Evolutionary conservation across 345 rosid genomes (phyloP).

Genomic region (Eucalyptus pauciflora): DNA sequence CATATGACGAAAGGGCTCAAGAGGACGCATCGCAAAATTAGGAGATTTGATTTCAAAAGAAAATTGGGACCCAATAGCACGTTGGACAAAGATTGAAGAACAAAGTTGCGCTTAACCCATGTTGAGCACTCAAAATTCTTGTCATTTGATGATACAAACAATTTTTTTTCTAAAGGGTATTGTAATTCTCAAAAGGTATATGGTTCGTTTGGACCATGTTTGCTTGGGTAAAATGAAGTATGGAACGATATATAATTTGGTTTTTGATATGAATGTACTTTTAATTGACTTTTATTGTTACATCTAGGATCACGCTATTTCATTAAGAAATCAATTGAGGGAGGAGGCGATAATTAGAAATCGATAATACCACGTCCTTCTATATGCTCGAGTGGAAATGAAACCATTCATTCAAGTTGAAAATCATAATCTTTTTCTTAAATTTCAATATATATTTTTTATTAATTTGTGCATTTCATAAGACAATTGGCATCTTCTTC

Average conservation of each 20-base stretch:
- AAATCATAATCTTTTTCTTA: not conserved
- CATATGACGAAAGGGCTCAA: not conserved
- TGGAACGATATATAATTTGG: rapidly evolving
- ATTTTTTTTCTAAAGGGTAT: not conserved
- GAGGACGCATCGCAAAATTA: not conserved
- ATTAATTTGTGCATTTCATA: not conserved
- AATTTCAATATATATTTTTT: not conserved
- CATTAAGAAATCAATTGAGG: not conserved
- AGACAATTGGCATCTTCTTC: not conserved
- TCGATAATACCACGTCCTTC: not conserved
- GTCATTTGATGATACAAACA: not conserved
- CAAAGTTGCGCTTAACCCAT: not conserved
- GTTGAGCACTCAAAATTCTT: not conserved
- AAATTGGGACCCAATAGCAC: not conserved
- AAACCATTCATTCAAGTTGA: not conserved
- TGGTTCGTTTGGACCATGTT: not conserved
- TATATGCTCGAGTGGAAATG: not conserved
- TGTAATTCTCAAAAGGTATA: not conserved
- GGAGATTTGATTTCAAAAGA: not conserved
- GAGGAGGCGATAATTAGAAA: not conserved
- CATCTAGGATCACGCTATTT: not conserved
- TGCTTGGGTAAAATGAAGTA: not conserved
- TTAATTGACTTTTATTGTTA: not conserved
- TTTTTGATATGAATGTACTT: not conserved
- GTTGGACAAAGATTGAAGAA: not conserved